Conservation (phyloP, 176 grass and related monocot species). For the Phoenix dactylifera region DNA sequence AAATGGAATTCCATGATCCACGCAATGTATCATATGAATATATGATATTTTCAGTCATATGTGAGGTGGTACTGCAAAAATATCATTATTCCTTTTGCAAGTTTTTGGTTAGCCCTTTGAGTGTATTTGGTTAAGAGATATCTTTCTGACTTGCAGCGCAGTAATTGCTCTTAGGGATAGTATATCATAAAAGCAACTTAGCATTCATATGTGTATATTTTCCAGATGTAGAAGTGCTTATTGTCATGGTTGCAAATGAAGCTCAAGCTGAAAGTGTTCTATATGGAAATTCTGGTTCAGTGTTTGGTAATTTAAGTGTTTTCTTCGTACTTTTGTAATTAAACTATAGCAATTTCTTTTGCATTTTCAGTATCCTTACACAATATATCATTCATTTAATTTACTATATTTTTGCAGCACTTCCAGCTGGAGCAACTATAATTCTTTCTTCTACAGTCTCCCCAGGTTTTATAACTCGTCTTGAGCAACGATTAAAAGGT, state of each 20-base stretch:
- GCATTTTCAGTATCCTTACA: slow-evolving; percentile 4
- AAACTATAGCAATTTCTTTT: background rate
- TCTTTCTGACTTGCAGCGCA: too few species aligned
- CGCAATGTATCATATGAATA: too few species aligned
- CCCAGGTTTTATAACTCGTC: slow-evolving; percentile 64
- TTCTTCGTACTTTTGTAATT: background rate
- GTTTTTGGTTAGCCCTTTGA: too few species aligned
- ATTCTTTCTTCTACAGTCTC: slow-evolving; percentile 94
- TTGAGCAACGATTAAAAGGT: slow-evolving; percentile 85
- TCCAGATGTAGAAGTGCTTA: slow-evolving; percentile 78
- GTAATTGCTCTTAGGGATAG: too few species aligned
- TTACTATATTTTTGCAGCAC: slow-evolving; percentile 28
- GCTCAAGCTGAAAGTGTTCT: slow-evolving; percentile 92
- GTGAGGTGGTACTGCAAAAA: too few species aligned
- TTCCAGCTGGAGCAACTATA: slow-evolving; percentile 62
- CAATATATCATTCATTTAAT: slow-evolving; percentile 4
- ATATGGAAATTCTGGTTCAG: slow-evolving; percentile 66
- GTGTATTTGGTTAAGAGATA: too few species aligned
- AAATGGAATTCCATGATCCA: too few species aligned
- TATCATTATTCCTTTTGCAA: too few species aligned
- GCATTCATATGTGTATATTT: slow-evolving; percentile 19
- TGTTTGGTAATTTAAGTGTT: slow-evolving; percentile 51
- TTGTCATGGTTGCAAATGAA: slow-evolving; percentile 99
- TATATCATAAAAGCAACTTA: too few species aligned
- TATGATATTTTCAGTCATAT: too few species aligned